Evolutionary conservation across 257 asterid genomes (phyloP).

Genomic region (Oldenlandia corymbosa): DNA sequence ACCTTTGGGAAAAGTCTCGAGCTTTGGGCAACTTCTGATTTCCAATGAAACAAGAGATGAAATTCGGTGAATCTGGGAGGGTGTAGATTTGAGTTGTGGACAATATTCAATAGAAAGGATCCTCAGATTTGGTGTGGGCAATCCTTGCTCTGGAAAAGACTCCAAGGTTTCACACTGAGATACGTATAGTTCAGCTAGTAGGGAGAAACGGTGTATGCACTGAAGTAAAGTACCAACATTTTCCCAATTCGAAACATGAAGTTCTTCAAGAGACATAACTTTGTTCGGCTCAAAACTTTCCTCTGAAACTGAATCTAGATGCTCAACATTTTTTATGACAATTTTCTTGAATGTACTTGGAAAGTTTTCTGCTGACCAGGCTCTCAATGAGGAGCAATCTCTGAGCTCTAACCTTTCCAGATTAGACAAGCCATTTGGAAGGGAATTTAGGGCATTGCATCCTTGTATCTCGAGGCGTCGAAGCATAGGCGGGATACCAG

Average conservation of each 20-base stretch:
- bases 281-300: conserved; percentile 23
- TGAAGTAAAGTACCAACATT: conserved; percentile 38
- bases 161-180: conserved; percentile 35
- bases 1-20: conserved; percentile 40
- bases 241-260: conserved; percentile 42
- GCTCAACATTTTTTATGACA: conserved; percentile 43
- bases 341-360: conserved; percentile 51
- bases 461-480: conserved; percentile 60
- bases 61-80: conserved; percentile 28
- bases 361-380: conserved; percentile 39
- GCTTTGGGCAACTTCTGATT: conserved; percentile 60
- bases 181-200: conserved; percentile 43
- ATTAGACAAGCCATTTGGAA: conserved; percentile 39
- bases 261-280: conserved; percentile 48
- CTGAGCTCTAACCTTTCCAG: conserved; percentile 60
- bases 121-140: conserved; percentile 47
- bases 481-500: conserved; percentile 50
- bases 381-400: conserved; percentile 50
- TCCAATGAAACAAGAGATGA: conserved; percentile 46
- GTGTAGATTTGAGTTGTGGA: conserved; percentile 44
- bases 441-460: conserved; percentile 47
- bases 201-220: conserved; percentile 33
- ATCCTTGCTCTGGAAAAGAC: conserved; percentile 49
- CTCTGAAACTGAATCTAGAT: conserved; percentile 42
- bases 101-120: conserved; percentile 55